Evolutionary conservation across 352 stramenopile genomes (phyloP).

Genomic region (Globisporangium nodosum): DNA sequence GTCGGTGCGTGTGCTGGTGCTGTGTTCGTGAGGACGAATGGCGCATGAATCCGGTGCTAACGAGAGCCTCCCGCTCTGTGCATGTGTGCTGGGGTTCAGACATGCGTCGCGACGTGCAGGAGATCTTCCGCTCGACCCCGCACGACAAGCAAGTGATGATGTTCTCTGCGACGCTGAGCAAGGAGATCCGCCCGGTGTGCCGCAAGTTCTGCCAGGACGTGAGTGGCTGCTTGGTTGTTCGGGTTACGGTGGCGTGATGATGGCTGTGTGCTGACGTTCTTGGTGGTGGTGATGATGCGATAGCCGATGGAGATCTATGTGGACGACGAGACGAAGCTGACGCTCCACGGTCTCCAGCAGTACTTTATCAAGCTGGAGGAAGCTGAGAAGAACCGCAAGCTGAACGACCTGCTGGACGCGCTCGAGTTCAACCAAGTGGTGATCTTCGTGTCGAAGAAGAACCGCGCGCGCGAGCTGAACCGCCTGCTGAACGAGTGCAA

Average conservation of each 20-base stretch:
- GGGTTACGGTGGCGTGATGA: no score
- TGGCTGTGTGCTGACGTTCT: neutral
- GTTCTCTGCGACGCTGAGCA: conserved; percentile 99
- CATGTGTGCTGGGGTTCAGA: conserved; percentile 42
- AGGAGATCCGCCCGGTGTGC: conserved; percentile 99
- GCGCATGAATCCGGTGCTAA: neutral
- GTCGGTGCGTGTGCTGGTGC: conserved; percentile 61
- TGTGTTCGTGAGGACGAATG: neutral
- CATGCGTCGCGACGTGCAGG: conserved; percentile 98
- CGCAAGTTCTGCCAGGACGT: conserved; percentile 99
- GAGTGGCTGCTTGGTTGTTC: conserved; percentile 23
- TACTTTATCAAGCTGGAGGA: conserved; percentile 99
- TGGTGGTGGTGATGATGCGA: conserved; percentile 3
- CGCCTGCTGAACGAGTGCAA: conserved; percentile 98
- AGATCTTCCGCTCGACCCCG: conserved; percentile 98
- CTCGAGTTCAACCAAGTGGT: conserved; percentile 99
- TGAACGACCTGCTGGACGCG: conserved; percentile 99
- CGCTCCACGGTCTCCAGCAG: conserved; percentile 99
- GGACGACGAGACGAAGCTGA: conserved; percentile 99
- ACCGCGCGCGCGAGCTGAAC: conserved; percentile 96
- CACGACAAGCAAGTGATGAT: conserved; percentile 99
- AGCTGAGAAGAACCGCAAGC: conserved; percentile 99
- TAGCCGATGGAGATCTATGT: conserved; percentile 99
- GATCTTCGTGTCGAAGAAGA: conserved; percentile 98
- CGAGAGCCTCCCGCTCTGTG: neutral